Conservation (phyloP, 2,329 filamentous ascomycete genomes). For the Cercospora nicotianae region DNA sequence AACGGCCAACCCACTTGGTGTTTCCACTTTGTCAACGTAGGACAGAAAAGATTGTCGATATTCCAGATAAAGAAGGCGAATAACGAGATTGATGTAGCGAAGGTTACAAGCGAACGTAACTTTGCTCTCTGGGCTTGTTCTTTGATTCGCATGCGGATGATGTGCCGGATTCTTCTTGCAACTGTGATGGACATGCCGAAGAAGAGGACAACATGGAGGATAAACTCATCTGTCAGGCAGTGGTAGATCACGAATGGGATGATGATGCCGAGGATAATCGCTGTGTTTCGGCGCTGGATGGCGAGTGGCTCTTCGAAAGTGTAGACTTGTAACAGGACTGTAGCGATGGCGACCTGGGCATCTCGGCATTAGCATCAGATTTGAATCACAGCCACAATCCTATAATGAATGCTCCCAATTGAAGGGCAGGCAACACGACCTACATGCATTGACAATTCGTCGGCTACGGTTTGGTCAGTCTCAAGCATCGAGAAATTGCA, state of each 20-base stretch:
- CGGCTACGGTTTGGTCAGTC: conserved; percentile 12
- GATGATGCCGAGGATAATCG: conserved; percentile 29
- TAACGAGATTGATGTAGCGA: conserved; percentile 23
- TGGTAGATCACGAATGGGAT: conserved; percentile 34
- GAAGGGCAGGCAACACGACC: neutral
- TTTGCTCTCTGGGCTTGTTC: conserved; percentile 23
- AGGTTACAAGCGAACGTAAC: conserved; percentile 46
- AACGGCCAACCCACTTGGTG: conserved; percentile 70
- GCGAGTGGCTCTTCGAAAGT: conserved; percentile 29
- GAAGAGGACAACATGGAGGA: conserved; percentile 32
- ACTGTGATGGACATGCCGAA: conserved; percentile 31
- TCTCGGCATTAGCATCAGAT: neutral
- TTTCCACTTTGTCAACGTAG: conserved; percentile 65
- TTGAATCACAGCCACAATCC: neutral
- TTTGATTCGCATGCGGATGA: conserved; percentile 26
- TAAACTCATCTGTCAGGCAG: conserved; percentile 35
- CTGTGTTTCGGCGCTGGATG: conserved; percentile 28
- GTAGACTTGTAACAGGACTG: conserved; percentile 29
- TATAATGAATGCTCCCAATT: neutral
- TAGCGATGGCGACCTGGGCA: conserved; percentile 27
- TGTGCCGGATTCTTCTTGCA: conserved; percentile 19
- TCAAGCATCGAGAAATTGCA: neutral
- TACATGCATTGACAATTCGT: conserved; percentile 33
- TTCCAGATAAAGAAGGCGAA: conserved; percentile 73
- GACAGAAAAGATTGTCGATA: conserved; percentile 74